These are phyloP conservation scores for Naganishia friedmannii DNA, from an alignment of 768 basidiomycete species.

Conservation along the genomic window DNA sequence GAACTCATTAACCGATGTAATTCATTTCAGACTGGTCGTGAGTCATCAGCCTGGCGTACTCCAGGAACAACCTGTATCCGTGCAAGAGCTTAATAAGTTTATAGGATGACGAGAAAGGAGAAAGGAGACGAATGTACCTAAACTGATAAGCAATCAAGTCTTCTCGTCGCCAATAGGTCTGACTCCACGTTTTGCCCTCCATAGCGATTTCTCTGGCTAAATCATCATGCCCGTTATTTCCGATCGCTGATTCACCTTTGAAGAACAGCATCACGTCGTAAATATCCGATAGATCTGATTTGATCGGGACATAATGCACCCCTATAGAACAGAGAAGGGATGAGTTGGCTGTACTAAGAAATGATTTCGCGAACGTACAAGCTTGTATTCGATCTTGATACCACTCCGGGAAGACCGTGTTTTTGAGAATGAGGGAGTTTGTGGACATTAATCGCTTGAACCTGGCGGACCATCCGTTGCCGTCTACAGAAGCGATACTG, in stretches of 20 bases:
- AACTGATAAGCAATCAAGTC: conserved; percentile 52
- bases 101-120: background rate
- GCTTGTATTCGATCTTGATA: conserved; percentile 46
- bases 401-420: conserved; percentile 51
- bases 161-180: conserved; percentile 49
- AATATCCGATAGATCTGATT: conserved; percentile 53
- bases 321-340: conserved; percentile 20
- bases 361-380: conserved; percentile 24
- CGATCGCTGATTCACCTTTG: conserved; percentile 40
- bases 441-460: conserved; percentile 52
- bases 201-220: conserved; percentile 52
- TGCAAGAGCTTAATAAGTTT: background rate
- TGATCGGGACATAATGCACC: conserved; percentile 53
- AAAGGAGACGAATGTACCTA: conserved; percentile 34
- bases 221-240: conserved; percentile 47
- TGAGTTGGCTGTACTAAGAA: background rate
- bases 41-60: conserved; percentile 44
- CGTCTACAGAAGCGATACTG: conserved; percentile 37
- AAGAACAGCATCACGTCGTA: conserved; percentile 53
- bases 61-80: conserved; percentile 42
- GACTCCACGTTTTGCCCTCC: conserved; percentile 51
- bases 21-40: conserved; percentile 33
- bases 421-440: conserved; percentile 47
- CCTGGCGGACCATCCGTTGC: conserved; percentile 52
- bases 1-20: background rate